Conservation (phyloP, 2,329 filamentous ascomycete species). For the Cytospora leucostoma region DNA sequence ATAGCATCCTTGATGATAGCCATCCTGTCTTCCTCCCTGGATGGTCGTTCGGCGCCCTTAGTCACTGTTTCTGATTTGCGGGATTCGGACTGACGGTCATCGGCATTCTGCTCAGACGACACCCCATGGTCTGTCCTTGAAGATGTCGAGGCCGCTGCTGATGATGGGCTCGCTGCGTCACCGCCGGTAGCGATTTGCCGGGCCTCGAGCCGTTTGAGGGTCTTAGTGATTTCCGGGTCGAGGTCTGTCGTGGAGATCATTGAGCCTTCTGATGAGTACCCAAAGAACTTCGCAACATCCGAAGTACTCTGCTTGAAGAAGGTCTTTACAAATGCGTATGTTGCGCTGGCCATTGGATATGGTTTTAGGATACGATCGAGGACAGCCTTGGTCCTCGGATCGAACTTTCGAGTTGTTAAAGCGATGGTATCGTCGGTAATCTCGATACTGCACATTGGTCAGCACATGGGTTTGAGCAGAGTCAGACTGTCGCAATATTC, state of each 20-base stretch:
- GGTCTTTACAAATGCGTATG: constrained; percentile 54
- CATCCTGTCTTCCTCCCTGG: constrained; percentile 4
- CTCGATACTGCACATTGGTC: constrained; percentile 45
- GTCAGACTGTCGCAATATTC: background rate
- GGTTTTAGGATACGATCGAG: constrained; percentile 56
- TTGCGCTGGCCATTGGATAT: constrained; percentile 50
- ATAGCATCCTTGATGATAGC: constrained; percentile 29
- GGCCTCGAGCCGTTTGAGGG: constrained; percentile 33
- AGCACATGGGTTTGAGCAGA: constrained; percentile 24
- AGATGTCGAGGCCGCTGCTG: constrained; percentile 15
- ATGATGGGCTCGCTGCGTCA: constrained; percentile 31
- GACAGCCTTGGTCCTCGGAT: constrained; percentile 47
- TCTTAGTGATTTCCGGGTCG: constrained; percentile 38
- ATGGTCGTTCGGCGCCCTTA: background rate
- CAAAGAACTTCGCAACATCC: constrained; percentile 48
- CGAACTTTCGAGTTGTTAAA: constrained; percentile 51
- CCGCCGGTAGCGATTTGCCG: constrained; percentile 26
- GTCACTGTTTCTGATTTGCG: background rate
- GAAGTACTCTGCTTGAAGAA: constrained; percentile 48
- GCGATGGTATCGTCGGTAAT: constrained; percentile 52
- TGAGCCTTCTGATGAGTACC: constrained; percentile 39
- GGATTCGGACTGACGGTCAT: constrained; percentile 4
- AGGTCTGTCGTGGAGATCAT: constrained; percentile 21
- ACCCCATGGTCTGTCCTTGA: constrained; percentile 8
- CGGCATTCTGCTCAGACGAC: background rate